Evolutionary conservation across 2,329 filamentous ascomycete species (phyloP), one percentile per base, ranked within the genome.

Genomic region (Fusarium buxicola): DNA sequence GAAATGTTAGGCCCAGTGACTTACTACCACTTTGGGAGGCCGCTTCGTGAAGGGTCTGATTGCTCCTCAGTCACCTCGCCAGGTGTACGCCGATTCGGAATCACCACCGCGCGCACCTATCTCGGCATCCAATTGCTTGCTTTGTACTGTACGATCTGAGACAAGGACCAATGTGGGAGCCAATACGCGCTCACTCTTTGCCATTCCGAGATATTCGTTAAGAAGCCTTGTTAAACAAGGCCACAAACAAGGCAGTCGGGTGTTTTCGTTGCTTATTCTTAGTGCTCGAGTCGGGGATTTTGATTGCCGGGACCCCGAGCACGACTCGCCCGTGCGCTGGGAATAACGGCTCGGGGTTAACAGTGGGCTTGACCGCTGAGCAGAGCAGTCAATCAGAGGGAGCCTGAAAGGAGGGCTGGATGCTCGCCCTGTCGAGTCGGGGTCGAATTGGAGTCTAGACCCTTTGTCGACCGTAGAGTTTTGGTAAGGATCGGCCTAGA

Each of bases 391-490:
- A 52, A 52, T 52, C 39, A 16, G 49, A 45, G 49, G 18, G 10
- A 40, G 48, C 39, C 51, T 35, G 24, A 41, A 45, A 28, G 31
- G 16, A 45, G 39, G 31, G 32, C 47, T 50, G 16, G 44, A 45
- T 28, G 35, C 15, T 60, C 13, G 44, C 24, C 45, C 43, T 46
- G 43, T 24, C 18, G 28, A 35, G 39, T 43, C 56, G 21, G 62
- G 55, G 62, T 58, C 61, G 44, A 62, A 41, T 41, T 39, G 34
- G 18, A 49, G 62, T 66, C 62, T 59, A 56, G 62, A 65, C 62
- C 49, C 41, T 59, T 43, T 35, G 10, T 7, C 36, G 32, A 45
- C 62, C 58, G 45, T 27, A 30, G 13, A n/a, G n/a, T 40, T 55
- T 59, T 48, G 27, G 62, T 43, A 31, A 63, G 21, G 62, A 66